Percentiles rank a stretch among this genome's conserved stretches.
Evolutionary conservation across 1,139 yeast genomes (phyloP).

Genomic region (Lodderomyces elongisporus): DNA sequence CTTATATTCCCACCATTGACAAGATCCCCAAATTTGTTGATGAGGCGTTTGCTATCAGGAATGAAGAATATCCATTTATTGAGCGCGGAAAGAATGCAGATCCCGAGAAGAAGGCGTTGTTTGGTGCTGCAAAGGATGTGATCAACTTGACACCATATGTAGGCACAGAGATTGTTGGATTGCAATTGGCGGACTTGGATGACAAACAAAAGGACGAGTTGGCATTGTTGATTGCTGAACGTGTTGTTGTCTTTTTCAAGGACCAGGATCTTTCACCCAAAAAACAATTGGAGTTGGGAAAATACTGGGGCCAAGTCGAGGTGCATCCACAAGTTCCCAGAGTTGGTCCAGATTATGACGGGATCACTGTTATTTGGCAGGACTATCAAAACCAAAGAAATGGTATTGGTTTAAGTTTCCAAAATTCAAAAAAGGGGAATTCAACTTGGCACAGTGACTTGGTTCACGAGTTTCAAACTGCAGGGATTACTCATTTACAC

Average conservation of each 20-base stretch:
- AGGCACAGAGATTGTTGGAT: constrained; percentile 55
- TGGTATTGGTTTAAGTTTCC: constrained; percentile 24
- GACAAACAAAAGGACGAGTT: constrained; percentile 51
- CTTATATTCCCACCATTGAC: constrained; percentile 21
- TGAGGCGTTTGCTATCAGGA: constrained; percentile 45
- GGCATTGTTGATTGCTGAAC: constrained; percentile 39
- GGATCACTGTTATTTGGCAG: constrained; percentile 52
- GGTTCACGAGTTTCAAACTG: constrained; percentile 34
- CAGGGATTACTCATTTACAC: constrained; percentile 36
- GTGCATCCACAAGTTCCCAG: constrained; percentile 38
- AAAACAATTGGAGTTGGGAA: constrained; percentile 42
- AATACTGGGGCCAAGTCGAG: constrained; percentile 42
- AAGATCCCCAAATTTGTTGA: constrained; percentile 48
- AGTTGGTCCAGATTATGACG: constrained; percentile 24
- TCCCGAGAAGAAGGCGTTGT: constrained; percentile 48
- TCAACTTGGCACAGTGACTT: constrained; percentile 34
- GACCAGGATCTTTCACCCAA: constrained; percentile 41
- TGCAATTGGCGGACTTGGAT: constrained; percentile 44
- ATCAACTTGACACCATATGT: constrained; percentile 42
- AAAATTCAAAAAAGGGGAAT: constrained; percentile 28
- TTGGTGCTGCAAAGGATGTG: constrained; percentile 50
- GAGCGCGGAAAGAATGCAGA: constrained; percentile 49
- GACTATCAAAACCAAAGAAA: constrained; percentile 28
- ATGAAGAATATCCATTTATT: constrained; percentile 33
- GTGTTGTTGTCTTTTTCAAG: constrained; percentile 41